phyloP scores from a whole-genome alignment of 805 yeast genomes.

The Tetrapisispora pingtungensis region DNA sequence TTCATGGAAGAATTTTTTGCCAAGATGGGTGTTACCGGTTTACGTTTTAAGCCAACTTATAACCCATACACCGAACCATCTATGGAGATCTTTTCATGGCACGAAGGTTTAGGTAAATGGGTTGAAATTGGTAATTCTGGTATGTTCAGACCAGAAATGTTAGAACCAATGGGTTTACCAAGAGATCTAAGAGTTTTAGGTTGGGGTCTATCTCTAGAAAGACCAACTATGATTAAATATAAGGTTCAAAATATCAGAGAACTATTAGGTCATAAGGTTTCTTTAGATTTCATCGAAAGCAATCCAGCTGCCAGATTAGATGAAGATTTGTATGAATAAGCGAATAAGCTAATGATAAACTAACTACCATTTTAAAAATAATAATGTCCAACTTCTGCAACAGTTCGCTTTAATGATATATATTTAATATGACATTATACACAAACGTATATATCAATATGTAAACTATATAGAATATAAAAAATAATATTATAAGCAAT shows the following conservation, averaged over 20 bases:
- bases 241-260: slow-evolving; percentile 94
- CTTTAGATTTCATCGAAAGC: slow-evolving; percentile 84
- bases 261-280: slow-evolving; percentile 92
- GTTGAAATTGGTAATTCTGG: slow-evolving; percentile 99
- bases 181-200: slow-evolving; percentile 89
- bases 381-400: slow-evolving; percentile 1
- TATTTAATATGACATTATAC: background rate
- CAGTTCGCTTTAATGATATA: slow-evolving; percentile 1
- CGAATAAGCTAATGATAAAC: slow-evolving; percentile 2
- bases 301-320: slow-evolving; percentile 98
- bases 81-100: slow-evolving; percentile 95
- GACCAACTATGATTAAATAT: slow-evolving; percentile 99
- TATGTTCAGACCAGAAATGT: slow-evolving; percentile 99
- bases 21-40: slow-evolving; percentile 92
- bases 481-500: background rate
- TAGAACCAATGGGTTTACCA: slow-evolving; percentile 96
- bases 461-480: slow-evolving; percentile 2
- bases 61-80: slow-evolving; percentile 99
- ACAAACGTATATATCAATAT: slow-evolving; percentile 1
- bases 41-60: slow-evolving; percentile 97
- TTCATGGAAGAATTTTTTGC: slow-evolving; percentile 96
- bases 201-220: slow-evolving; percentile 93
- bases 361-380: background rate
- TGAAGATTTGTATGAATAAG: slow-evolving; percentile 42
- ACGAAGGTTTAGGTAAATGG: slow-evolving; percentile 89